Conservation (phyloP, 768 basidiomycete species). For the Tricholomella constricta region DNA sequence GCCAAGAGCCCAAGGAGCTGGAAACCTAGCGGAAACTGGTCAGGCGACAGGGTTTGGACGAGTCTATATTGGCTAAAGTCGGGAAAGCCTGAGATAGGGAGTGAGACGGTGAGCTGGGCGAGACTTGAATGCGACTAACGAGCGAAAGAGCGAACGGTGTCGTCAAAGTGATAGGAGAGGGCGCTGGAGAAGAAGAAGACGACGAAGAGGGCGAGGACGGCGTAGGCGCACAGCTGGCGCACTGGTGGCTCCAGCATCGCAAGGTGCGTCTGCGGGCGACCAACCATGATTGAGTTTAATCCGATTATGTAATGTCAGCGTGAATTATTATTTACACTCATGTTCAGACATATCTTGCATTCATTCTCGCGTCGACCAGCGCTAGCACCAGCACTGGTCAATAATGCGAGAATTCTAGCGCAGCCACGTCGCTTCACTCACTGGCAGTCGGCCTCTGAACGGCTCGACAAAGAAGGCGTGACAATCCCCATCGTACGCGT, state of each 20-base stretch:
- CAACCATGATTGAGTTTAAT: slow-evolving; percentile 7
- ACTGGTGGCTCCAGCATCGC: slow-evolving; percentile 12
- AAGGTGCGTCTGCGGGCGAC: slow-evolving; percentile 13
- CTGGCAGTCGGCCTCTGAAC: not conserved
- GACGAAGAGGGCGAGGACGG: slow-evolving; percentile 43
- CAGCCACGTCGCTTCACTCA: not conserved
- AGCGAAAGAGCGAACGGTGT: not conserved
- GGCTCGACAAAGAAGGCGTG: not conserved
- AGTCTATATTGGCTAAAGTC: slow-evolving; percentile 57
- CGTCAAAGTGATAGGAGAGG: slow-evolving; percentile 19
- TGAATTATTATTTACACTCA: too few relatives aligned
- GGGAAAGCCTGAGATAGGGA: slow-evolving; percentile 39
- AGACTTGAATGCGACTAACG: too few relatives aligned
- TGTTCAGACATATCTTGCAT: slow-evolving; percentile 7
- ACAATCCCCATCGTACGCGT: slow-evolving; percentile 5
- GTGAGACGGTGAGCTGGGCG: not conserved
- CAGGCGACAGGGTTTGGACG: slow-evolving; percentile 41
- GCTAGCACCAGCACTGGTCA: too few relatives aligned
- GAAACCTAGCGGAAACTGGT: slow-evolving; percentile 59
- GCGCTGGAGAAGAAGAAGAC: slow-evolving; percentile 43
- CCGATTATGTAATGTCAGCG: too few relatives aligned
- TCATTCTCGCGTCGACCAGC: slow-evolving; percentile 1
- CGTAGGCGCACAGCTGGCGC: slow-evolving; percentile 31
- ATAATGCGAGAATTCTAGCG: too few relatives aligned
- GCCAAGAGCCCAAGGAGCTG: not conserved